Percentiles rank a stretch among this genome's conserved stretches.
Conservation (phyloP, 495 filamentous ascomycete genomes). For the Cercophora scortea region DNA sequence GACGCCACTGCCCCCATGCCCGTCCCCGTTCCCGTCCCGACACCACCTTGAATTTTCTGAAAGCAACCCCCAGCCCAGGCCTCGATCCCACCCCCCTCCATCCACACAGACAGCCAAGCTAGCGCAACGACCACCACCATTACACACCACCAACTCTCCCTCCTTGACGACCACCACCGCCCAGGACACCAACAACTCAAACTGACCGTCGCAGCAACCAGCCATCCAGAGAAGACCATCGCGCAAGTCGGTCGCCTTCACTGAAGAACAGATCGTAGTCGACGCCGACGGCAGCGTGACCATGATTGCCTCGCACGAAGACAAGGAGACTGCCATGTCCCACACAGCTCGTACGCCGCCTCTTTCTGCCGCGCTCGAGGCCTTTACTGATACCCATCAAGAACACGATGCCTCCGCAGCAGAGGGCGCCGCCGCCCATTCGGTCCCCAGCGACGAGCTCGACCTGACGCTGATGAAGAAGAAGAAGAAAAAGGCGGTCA, state of each 20-base stretch:
- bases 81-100: no score
- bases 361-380: constrained; percentile 40
- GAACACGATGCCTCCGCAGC: constrained; percentile 54
- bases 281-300: constrained; percentile 77
- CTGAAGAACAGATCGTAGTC: constrained; percentile 73
- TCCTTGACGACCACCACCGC: neutral
- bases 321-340: constrained; percentile 64
- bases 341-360: constrained; percentile 57
- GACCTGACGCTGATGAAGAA: constrained; percentile 53
- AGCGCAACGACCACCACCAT: neutral
- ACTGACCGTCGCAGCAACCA: constrained; percentile 18
- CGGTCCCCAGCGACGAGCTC: constrained; percentile 31
- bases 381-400: constrained; percentile 39
- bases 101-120: no score
- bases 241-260: constrained; percentile 89
- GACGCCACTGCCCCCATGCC: neutral
- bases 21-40: neutral
- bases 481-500: constrained; percentile 73
- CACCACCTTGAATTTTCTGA: no score
- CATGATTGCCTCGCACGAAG: constrained; percentile 51
- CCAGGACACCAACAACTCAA: neutral
- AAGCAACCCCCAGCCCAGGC: no score
- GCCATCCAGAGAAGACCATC: constrained; percentile 45
- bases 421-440: constrained; percentile 48
- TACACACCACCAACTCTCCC: neutral